Percentiles rank a stretch among this genome's conserved stretches.
phyloP scores from a whole-genome alignment of 306 rosid species.

The Pterocarpus macrocarpus region DNA sequence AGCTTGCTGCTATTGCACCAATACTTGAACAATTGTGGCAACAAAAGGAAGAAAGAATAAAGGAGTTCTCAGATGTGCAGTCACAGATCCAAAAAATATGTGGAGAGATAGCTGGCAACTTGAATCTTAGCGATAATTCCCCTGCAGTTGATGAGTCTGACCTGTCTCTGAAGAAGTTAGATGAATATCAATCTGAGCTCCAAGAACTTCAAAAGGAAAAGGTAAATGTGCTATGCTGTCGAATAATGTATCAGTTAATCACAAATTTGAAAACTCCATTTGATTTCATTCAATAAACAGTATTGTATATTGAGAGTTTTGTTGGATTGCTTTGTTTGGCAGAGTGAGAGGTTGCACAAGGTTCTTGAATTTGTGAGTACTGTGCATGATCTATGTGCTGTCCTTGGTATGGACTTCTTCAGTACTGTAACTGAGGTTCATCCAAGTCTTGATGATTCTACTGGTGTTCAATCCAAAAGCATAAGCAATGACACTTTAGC shows the following conservation, averaged over 20 bases:
- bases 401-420: conserved; percentile 97
- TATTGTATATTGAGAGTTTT: conserved; percentile 33
- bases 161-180: conserved; percentile 85
- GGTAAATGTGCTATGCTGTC: conserved; percentile 57
- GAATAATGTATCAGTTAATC: conserved; percentile 37
- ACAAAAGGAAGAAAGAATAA: conserved; percentile 92
- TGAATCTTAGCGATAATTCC: conserved; percentile 60
- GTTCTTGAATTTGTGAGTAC: conserved; percentile 90
- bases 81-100: conserved; percentile 92
- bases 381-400: conserved; percentile 96
- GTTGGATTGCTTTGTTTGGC: conserved; percentile 52
- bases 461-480: conserved; percentile 92
- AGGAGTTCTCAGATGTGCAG: conserved; percentile 88
- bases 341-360: conserved; percentile 90
- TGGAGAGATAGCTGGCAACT: conserved; percentile 89
- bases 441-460: conserved; percentile 94
- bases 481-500: conserved; percentile 93
- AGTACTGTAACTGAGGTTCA: conserved; percentile 95
- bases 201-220: conserved; percentile 98
- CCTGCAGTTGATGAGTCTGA: conserved; percentile 82
- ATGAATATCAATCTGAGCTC: conserved; percentile 89
- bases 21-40: conserved; percentile 84
- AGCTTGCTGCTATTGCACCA: conserved; percentile 87
- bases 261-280: conserved; percentile 18
- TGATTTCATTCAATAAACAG: conserved; percentile 29